Evolutionary conservation across 108 stramenopile species (phyloP).

Genomic region (Nannochloropsis salina): DNA sequence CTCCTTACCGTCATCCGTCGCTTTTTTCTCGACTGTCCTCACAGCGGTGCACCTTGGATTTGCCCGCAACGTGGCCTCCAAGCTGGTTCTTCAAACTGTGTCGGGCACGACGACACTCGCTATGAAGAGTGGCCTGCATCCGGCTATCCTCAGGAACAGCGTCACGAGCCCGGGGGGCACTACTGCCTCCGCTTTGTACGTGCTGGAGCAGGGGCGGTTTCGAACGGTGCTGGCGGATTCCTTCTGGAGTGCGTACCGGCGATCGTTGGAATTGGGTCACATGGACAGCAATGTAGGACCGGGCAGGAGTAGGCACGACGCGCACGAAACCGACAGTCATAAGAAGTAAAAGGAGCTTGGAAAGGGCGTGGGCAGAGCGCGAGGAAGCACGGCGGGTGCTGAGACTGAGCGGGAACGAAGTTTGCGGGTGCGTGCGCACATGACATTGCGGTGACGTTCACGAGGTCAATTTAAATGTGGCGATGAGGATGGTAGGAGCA

Average conservation of each 20-base stretch:
- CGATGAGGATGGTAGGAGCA: no score
- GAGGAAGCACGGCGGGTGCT: not conserved
- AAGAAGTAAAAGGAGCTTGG: not conserved
- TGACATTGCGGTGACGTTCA: no score
- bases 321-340: not conserved
- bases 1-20: not conserved
- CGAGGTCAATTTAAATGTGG: no score
- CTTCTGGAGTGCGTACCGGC: conserved; percentile 47
- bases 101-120: conserved; percentile 74
- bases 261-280: conserved; percentile 40
- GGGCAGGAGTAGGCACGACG: not conserved
- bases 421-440: no score
- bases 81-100: conserved; percentile 53
- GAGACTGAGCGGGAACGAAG: no score
- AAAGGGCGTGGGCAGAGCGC: not conserved
- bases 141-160: conserved; percentile 70
- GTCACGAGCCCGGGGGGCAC: conserved; percentile 90
- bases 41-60: conserved; percentile 30
- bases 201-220: conserved; percentile 80
- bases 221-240: conserved; percentile 73
- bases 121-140: conserved; percentile 72
- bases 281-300: conserved; percentile 39
- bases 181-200: conserved; percentile 81
- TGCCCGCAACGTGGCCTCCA: conserved; percentile 57
- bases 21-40: not conserved